Evolutionary conservation across 768 basidiomycete species (phyloP), one percentile per base, ranked within the genome.

Genomic region (Obba rivulosa): DNA sequence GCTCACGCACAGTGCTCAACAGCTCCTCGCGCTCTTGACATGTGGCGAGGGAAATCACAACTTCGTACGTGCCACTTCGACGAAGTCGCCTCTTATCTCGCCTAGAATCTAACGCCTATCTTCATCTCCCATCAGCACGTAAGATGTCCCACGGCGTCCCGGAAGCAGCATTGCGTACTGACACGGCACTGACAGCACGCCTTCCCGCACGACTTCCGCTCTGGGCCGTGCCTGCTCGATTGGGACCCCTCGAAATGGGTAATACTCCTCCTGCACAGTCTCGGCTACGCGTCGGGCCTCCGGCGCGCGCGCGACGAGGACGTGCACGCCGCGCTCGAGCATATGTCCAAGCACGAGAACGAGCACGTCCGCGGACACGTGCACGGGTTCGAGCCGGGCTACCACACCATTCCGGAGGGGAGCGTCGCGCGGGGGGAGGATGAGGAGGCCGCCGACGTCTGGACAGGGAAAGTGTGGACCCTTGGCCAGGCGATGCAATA

Each of bases 241-340:
- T 91, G 85, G 85, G 87, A 91, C 63, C 86, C 87, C 0, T 84
- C 84, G 2, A 89, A 88, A 67, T 89, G 85, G 87, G 74, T 81
- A 37, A 88, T 89, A 36, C 59, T 77, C 18, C 41, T 66, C 4
- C 68, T 89, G 10, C 66, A 81, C 53, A 57, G 55, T 4, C 43
- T 80, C 8, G 77, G 80, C 0, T 61, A 81, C 0, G 77, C 69
- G 1, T 66, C 61, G 5, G 66, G 72, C 35, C 66, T 86, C 14
- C 73, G 80, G 3, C 69, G 73, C 16, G 82, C 78, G 0, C 66
- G 71, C 16, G 54, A 69, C 9, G 61, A 69, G 7, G 83, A 85
- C 53, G 63, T 83, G 39, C 56, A 61, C 7, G 74, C 75, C 28
- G 79, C 80, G 1, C 57, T 63, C 11, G 53, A 59, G 14, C 69